phyloP scores from a whole-genome alignment of 176 grass and related monocot genomes.

The Elaeis guineensis region DNA sequence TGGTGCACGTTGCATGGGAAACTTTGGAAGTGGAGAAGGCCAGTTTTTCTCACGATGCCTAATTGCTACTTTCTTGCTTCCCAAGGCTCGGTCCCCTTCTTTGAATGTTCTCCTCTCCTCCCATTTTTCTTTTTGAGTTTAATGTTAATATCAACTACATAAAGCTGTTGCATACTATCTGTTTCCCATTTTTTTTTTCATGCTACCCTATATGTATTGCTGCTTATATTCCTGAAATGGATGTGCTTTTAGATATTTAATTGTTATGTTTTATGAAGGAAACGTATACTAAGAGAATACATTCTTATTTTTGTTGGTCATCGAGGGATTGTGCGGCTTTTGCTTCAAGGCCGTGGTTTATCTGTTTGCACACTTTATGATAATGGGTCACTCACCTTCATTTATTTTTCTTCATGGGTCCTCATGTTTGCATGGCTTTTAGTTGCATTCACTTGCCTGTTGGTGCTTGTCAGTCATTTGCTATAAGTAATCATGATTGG shows the following conservation, averaged over 20 bases:
- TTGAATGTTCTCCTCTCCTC: too few species aligned
- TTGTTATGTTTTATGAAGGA: too few species aligned
- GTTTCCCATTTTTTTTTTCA: too few species aligned
- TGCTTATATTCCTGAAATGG: too few species aligned
- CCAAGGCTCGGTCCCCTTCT: background rate
- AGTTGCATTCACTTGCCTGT: conserved; percentile 21
- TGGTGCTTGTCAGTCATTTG: conserved; percentile 11
- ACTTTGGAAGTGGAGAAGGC: conserved; percentile 27
- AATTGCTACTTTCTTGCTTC: background rate
- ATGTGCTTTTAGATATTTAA: too few species aligned
- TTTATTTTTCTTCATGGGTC: conserved; percentile 6
- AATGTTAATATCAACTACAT: too few species aligned
- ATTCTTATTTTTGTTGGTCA: too few species aligned
- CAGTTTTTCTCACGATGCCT: conserved; percentile 5
- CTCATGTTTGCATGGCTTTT: conserved; percentile 29
- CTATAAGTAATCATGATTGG: conserved; percentile 4
- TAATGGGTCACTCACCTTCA: conserved; percentile 21
- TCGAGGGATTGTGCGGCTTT: conserved; percentile 10
- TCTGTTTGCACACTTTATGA: conserved; percentile 25
- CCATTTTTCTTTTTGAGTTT: too few species aligned
- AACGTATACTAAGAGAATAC: too few species aligned
- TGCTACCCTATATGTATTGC: too few species aligned
- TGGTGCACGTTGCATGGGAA: conserved; percentile 36
- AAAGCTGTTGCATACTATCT: too few species aligned
- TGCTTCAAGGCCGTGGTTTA: too few species aligned